Conservation (phyloP, 2,329 filamentous ascomycete species). For the Harringtonia lauricola region DNA sequence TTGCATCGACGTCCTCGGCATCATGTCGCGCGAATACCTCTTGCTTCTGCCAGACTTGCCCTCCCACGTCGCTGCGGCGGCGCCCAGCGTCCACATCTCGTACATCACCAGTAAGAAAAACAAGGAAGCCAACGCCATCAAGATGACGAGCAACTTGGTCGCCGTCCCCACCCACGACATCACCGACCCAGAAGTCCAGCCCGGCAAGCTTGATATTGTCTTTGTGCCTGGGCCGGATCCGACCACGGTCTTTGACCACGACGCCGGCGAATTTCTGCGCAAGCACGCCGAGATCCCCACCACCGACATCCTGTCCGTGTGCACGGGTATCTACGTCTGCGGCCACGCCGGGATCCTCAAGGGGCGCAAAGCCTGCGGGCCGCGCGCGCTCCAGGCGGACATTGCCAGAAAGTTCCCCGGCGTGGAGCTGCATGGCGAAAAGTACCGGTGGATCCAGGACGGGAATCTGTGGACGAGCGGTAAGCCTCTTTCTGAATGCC, state of each 20-base stretch:
- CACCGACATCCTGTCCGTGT: conserved; percentile 39
- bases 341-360: conserved; percentile 35
- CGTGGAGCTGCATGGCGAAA: conserved; percentile 24
- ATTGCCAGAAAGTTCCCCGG: conserved; percentile 3
- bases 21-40: conserved; percentile 35
- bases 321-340: conserved; percentile 38
- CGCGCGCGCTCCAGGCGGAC: conserved; percentile 17
- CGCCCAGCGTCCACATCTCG: conserved; percentile 29
- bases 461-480: conserved; percentile 45
- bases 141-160: conserved; percentile 27
- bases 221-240: conserved; percentile 40
- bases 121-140: conserved; percentile 23
- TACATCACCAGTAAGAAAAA: conserved; percentile 25
- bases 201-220: conserved; percentile 39
- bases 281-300: conserved; percentile 24
- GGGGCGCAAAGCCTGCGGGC: conserved; percentile 34
- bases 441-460: conserved; percentile 38
- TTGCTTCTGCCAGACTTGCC: conserved; percentile 20
- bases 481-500: conserved; percentile 17
- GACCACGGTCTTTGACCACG: conserved; percentile 17
- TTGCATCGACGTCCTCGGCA: conserved; percentile 36
- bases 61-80: conserved; percentile 24
- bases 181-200: conserved; percentile 32
- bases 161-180: conserved; percentile 32
- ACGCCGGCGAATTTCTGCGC: conserved; percentile 29